Evolutionary conservation across 129 eudicot genomes (phyloP), one percentile per base, ranked within the genome.

Genomic region (Chrysanthemum makinoi): DNA sequence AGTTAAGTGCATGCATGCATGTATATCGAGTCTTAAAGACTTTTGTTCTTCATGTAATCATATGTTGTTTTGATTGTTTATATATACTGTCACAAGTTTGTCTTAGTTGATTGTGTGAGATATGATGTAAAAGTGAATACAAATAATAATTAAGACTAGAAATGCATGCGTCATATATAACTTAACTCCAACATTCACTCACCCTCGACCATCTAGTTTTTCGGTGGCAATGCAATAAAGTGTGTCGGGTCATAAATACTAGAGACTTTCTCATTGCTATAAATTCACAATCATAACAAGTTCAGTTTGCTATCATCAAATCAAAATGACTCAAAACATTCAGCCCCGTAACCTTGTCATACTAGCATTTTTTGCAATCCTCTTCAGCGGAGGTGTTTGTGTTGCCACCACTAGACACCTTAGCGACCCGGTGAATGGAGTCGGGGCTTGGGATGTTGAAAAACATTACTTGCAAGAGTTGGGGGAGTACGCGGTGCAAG

Each of bases 401-500:
- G 63, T 35, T 57, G 63, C 63, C 63, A 57, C 14, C 11, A 0
- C 30, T 4, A 2, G 13, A 20, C 11, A 57, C 0, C 14, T 57
- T 20, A 28, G 19, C n/a, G 66, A 61, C 46, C 44, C 47, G 3
- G 66, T 61, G 65, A 60, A 26, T 6, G 46, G 65, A 13, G 65
- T 60, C 2, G 65, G 65, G 43, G 46, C 65, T 60, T 60, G 65
- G 65, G 65, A 30, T 22, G 10, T 62, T n/a, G 66, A 70, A 5
- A 64, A 60, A 49, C 14, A 67, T 17, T 62, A 70, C 72, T 9
- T 20, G 1, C 55, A 62, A 70, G 67, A 70, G 53, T 53, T 77
- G 49, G 81, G 81, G 4, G 52, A 53, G 58, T 77, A 70, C 30
- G 81, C 81, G 16, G 76, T 77, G 17, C 72, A 76, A 53, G 54